These are phyloP conservation scores for Graphilbum ipis-grandicollis DNA, from an alignment of 2,329 filamentous ascomycete species.

Conservation along the genomic window DNA sequence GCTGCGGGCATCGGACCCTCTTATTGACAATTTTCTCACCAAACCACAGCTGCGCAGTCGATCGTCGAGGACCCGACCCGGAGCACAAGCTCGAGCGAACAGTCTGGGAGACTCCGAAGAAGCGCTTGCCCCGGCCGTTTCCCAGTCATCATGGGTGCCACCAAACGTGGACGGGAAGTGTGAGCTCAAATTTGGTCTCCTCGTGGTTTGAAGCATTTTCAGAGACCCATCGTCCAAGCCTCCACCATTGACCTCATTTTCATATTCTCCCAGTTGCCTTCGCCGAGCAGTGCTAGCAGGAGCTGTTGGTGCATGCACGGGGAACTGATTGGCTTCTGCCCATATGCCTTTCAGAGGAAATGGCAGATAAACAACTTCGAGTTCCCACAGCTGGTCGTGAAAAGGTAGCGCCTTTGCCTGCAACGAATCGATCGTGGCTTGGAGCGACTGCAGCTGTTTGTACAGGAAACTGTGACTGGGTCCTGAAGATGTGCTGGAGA, in stretches of 20 bases:
- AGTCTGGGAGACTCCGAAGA: slow-evolving; percentile 40
- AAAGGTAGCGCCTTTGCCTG: slow-evolving; percentile 42
- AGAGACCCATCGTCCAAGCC: no score
- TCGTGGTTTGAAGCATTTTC: no score
- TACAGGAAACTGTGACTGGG: neutral
- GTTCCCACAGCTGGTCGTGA: slow-evolving; percentile 45
- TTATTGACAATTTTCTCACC: slow-evolving; percentile 44
- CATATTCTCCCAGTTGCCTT: slow-evolving; percentile 10
- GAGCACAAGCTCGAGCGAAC: slow-evolving; percentile 48
- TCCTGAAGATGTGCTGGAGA: neutral
- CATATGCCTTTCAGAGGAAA: slow-evolving; percentile 43
- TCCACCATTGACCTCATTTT: no score
- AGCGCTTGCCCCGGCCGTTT: slow-evolving; percentile 26
- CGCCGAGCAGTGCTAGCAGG: slow-evolving; percentile 11
- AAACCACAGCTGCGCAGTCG: slow-evolving; percentile 61
- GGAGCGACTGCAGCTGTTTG: slow-evolving; percentile 29
- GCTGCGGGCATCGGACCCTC: slow-evolving; percentile 46
- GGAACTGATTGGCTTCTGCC: slow-evolving; percentile 27
- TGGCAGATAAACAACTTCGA: slow-evolving; percentile 61
- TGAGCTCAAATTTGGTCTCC: no score
- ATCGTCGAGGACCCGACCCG: slow-evolving; percentile 45
- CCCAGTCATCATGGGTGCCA: no score
- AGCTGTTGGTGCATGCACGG: slow-evolving; percentile 18
- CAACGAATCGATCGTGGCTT: slow-evolving; percentile 34
- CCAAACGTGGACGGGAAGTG: no score